Base-by-base conservation (phyloP, 2,329 filamentous ascomycete genomes). In the Scopulariopsis brevicaulis region DNA sequence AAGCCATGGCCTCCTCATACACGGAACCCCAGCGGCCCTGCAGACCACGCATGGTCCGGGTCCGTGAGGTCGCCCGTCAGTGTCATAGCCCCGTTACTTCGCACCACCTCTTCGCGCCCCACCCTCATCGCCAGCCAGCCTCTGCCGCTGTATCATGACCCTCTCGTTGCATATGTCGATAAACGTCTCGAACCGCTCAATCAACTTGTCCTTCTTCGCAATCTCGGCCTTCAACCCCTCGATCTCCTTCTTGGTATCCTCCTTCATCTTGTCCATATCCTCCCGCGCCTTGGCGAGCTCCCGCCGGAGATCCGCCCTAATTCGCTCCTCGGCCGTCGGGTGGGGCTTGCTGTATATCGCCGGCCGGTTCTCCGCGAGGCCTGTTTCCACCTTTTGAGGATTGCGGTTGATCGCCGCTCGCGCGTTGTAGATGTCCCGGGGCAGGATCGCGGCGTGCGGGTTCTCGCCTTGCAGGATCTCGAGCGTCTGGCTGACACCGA, bases 151-250 rank as follows among this genome's bases (percentile, higher is more conserved):
- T 57, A 84, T 74, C 74, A 86, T 86, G 61, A 86, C 83, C 55
- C 83, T 73, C 66, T 84, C 77, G 64, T 86, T 86, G 66, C 83
- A 86, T 58, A 86, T 84, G 67, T 86, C 83, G 64, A 86, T 85
- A 57, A 86, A 86, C 78, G 84, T 83, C 69, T 86, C 83, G 63
- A 85, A 86, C 65, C 80, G 83, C 60, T 77, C 69, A 58, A 86
- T 86, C 60, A 80, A 76, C 64, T 78, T 76, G 60, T 85, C 80
- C 68, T 85, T 85, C 60, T 86, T 81, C 48, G 77, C 78, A 18
- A 92, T 68, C 64, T 83, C 76, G 58, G 76, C 73, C 64, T 82
- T 81, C 59, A 86, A 69, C 1, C 76, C 75, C 18, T 81, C 81
- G 50, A 86, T 77, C 64, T 83, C 78, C 59, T 82, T 82, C 59